Conservation (phyloP, 352 stramenopile species). For the Phytophthora cryptogea region DNA sequence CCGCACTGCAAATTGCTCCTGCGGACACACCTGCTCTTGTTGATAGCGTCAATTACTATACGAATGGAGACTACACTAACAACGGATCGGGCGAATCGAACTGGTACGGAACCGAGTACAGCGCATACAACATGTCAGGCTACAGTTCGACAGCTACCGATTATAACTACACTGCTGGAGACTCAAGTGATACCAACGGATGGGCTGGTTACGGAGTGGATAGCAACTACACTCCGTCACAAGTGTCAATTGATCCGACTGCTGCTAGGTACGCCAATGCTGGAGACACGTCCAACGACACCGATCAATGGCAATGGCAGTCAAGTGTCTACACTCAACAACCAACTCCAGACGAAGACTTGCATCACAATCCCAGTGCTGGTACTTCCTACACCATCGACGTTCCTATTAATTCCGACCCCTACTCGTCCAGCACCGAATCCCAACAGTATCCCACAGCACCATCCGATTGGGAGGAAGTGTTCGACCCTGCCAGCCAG, state of each 20-base stretch:
- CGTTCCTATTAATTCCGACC: neutral
- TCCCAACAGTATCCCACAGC: neutral
- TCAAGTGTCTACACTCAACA: slow-evolving; percentile 12
- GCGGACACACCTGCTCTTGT: slow-evolving; percentile 17
- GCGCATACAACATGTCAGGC: slow-evolving; percentile 29
- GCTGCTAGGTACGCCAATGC: slow-evolving; percentile 6
- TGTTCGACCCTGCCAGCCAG: slow-evolving; percentile 57
- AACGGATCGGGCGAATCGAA: slow-evolving; percentile 17
- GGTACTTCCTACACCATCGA: slow-evolving; percentile 17
- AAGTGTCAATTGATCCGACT: slow-evolving; percentile 10
- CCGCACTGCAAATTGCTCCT: neutral
- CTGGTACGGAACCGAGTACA: slow-evolving; percentile 34
- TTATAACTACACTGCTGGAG: slow-evolving; percentile 12
- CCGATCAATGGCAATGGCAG: slow-evolving; percentile 21
- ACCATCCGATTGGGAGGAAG: slow-evolving; percentile 53
- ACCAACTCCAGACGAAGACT: neutral
- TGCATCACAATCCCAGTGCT: neutral
- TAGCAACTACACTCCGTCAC: neutral
- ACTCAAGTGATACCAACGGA: slow-evolving; percentile 6
- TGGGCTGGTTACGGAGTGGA: slow-evolving; percentile 11
- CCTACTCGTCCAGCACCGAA: slow-evolving; percentile 1
- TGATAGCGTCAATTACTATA: slow-evolving; percentile 33
- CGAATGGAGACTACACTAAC: slow-evolving; percentile 12
- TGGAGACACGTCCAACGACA: neutral
- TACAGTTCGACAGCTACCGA: slow-evolving; percentile 14